A percentile compares a stretch with the other conserved stretches of the same genome.
These are phyloP conservation scores for Phytophthora citricola DNA, from an alignment of 352 stramenopile genomes.

Conservation along the genomic window DNA sequence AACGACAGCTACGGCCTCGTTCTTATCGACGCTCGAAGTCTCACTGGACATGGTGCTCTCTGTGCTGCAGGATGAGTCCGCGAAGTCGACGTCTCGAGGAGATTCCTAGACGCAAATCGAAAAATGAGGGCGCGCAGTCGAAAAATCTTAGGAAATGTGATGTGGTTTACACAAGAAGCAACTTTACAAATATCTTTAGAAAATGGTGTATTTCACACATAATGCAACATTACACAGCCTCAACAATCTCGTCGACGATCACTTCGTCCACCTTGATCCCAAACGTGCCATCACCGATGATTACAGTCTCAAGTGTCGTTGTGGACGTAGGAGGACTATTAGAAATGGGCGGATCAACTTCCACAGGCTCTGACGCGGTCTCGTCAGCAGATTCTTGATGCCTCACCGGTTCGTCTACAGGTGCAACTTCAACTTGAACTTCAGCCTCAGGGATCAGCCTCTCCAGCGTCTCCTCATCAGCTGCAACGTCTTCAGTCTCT, in stretches of 20 bases:
- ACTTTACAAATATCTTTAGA: slow-evolving; percentile 4
- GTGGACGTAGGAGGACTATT: slow-evolving; percentile 14
- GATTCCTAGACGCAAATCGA: slow-evolving; percentile 11
- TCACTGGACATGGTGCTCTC: slow-evolving; percentile 32
- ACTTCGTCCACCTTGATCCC: slow-evolving; percentile 60
- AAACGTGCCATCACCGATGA: slow-evolving; percentile 43
- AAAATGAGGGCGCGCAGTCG: slow-evolving; percentile 22
- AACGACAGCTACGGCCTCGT: slow-evolving; percentile 6
- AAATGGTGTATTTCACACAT: slow-evolving; percentile 25
- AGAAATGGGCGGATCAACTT: neutral
- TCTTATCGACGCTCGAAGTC: slow-evolving; percentile 21
- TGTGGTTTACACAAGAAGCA: slow-evolving; percentile 15
- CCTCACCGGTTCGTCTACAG: slow-evolving; percentile 22
- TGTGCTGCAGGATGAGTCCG: slow-evolving; percentile 22
- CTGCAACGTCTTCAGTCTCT: slow-evolving; percentile 3
- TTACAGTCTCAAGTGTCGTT: slow-evolving; percentile 45
- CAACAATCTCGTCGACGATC: slow-evolving; percentile 66
- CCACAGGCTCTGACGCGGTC: slow-evolving; percentile 9
- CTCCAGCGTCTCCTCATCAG: slow-evolving; percentile 32
- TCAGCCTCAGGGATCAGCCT: slow-evolving; percentile 26
- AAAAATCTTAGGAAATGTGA: slow-evolving; percentile 9
- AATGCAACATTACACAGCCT: slow-evolving; percentile 51
- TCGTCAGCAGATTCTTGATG: slow-evolving; percentile 6
- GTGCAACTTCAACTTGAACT: slow-evolving; percentile 25
- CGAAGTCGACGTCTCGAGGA: slow-evolving; percentile 5